Base-by-base conservation (phyloP, 306 rosid species). In the Prunus mongolica region DNA sequence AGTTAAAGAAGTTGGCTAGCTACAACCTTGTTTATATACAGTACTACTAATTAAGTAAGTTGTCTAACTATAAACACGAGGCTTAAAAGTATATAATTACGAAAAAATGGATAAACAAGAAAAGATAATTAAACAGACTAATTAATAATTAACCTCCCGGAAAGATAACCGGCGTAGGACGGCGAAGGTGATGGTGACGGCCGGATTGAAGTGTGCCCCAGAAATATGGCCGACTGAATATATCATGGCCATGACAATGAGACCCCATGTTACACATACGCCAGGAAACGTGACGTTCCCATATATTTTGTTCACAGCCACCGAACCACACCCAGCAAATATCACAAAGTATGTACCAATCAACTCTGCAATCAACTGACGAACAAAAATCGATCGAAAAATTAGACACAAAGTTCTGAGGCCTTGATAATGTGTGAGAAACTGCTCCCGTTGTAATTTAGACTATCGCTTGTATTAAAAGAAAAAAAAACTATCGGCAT, bases 171-270 rank as follows among this genome's bases (percentile, higher is more conserved):
- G 78, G 8, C 75, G 72, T 18, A 84, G 72, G 67, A 74, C 10
- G 55, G 82, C 77, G 19, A 65, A 72, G n/a, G 74, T 66, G 32
- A 84, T 68, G 30, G 87, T 84, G 56, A 80, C 80, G 0, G 84
- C 82, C 0, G 87, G 87, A 30, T 84, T 81, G 30, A 84, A 81
- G 55, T 80, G 87, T 24, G 87, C 87, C 5, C 87, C 87, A 6
- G 84, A 84, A 24, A 84, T 73, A 22, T 84, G 87, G 3, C 84
- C 87, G 27, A 80, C 73, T 0, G 82, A 6, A 50, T 84, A 84
- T 19, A 80, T 69, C 87, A 80, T 84, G 65, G 76, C 87, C 77
- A 65, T 84, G 19, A 84, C 81, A 61, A 81, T 77, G 34, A 84
- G 61, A 9, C 87, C 87, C 84, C 87, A 84, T 16, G 80, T 76